These are phyloP conservation scores for Triangularia verruculosa DNA, from an alignment of 2,329 filamentous ascomycete species.

Conservation along the genomic window DNA sequence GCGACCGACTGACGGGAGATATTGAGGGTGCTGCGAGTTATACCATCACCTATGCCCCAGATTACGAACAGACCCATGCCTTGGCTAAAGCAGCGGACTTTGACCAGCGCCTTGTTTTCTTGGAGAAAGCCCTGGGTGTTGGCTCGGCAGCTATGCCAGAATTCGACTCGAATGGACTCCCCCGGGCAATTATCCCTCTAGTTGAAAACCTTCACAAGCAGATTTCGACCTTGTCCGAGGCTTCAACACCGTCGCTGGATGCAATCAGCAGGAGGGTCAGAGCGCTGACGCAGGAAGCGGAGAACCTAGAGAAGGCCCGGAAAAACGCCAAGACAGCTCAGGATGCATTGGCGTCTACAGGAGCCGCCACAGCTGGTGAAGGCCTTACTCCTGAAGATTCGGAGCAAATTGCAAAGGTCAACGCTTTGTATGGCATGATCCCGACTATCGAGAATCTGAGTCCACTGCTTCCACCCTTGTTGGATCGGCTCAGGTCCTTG, in stretches of 20 bases:
- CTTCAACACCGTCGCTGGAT: slow-evolving; percentile 70
- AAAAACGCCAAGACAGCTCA: slow-evolving; percentile 60
- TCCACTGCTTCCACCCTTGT: slow-evolving; percentile 77
- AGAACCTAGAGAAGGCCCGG: slow-evolving; percentile 64
- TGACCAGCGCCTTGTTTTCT: slow-evolving; percentile 70
- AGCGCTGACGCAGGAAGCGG: slow-evolving; percentile 68
- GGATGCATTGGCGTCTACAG: slow-evolving; percentile 53
- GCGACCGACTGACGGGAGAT: slow-evolving; percentile 13
- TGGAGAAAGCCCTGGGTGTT: slow-evolving; percentile 81
- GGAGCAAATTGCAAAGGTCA: slow-evolving; percentile 82
- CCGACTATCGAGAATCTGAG: slow-evolving; percentile 84
- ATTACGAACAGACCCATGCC: slow-evolving; percentile 65
- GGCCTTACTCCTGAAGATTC: slow-evolving; percentile 44
- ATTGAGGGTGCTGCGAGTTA: slow-evolving; percentile 49
- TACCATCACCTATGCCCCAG: slow-evolving; percentile 62
- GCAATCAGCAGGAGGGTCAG: slow-evolving; percentile 67
- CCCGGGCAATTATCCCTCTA: slow-evolving; percentile 74
- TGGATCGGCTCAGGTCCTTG: slow-evolving; percentile 82
- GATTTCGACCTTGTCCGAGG: slow-evolving; percentile 69
- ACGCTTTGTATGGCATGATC: slow-evolving; percentile 83
- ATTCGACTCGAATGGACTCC: slow-evolving; percentile 53
- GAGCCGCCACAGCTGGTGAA: slow-evolving; percentile 39
- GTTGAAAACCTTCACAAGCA: slow-evolving; percentile 79
- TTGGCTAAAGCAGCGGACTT: slow-evolving; percentile 83
- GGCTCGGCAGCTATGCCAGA: slow-evolving; percentile 66